Conservation (phyloP, 257 asterid genomes). For the Verbena officinalis region DNA sequence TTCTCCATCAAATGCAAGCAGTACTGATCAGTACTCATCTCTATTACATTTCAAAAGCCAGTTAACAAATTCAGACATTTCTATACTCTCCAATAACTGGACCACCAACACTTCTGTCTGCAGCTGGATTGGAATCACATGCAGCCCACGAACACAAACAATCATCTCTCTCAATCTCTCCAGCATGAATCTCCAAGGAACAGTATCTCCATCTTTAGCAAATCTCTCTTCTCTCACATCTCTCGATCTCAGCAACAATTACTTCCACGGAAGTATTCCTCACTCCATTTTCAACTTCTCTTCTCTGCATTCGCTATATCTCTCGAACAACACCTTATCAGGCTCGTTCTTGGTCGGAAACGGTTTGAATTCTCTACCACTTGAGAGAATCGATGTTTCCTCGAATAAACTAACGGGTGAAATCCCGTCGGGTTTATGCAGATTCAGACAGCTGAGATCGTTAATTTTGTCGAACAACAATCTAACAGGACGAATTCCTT, state of each 20-base stretch:
- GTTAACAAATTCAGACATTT: conserved; percentile 27
- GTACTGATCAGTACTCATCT: conserved; percentile 26
- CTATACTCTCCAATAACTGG: conserved; percentile 31
- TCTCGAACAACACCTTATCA: conserved; percentile 32
- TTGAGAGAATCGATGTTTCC: conserved; percentile 33
- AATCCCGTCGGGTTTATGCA: conserved; percentile 38
- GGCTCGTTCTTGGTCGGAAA: conserved; percentile 30
- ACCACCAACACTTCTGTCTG: conserved; percentile 27
- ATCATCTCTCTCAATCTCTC: conserved; percentile 35
- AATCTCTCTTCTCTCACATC: conserved; percentile 39
- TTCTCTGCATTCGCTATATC: conserved; percentile 23
- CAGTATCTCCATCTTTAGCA: conserved; percentile 31
- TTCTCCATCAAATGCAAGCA: too few species aligned
- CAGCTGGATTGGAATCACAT: conserved; percentile 40
- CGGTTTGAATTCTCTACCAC: not conserved
- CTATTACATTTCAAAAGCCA: conserved; percentile 35
- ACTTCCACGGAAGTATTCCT: conserved; percentile 40
- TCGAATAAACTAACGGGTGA: conserved; percentile 20
- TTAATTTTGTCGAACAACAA: conserved; percentile 31
- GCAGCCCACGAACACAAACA: conserved; percentile 21
- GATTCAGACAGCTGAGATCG: conserved; percentile 20
- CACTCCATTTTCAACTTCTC: conserved; percentile 35
- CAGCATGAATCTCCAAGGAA: conserved; percentile 35
- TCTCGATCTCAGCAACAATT: conserved; percentile 23
- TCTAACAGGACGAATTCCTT: conserved; percentile 35